Base-by-base conservation (phyloP, 179 eudicot species). In the Heliamphora pulchella region DNA sequence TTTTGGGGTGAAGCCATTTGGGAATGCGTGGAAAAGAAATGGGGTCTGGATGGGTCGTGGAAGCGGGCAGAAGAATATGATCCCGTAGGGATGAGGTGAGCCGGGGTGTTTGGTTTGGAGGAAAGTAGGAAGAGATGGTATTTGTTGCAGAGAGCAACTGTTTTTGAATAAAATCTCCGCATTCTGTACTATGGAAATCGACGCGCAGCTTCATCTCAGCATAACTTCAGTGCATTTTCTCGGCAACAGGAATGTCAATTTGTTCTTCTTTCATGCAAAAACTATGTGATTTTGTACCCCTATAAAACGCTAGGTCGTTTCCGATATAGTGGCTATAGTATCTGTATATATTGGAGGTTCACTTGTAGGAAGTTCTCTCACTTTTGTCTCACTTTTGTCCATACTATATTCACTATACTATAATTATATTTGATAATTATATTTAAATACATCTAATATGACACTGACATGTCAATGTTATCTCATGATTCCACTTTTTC, bases 141-240 rank as follows among this genome's bases (percentile, higher is more conserved):
- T 31, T 71, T 71, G 76, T 48, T 62, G 78, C 64, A 51, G 53
- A 80, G 78, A 41, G 67, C 41, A 22, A 22, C 63, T 2, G 81
- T 51, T 67, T 74, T 81, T 59, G 79, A 72, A 55, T 76, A 48
- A 15, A 78, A 66, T 62, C 80, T 41, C 10, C 61, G 81, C 84
- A 84, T 84, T 61, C 20, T 76, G n/a, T n/a, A 2, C 15, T 58
- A 31, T 7, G 77, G 75, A 50, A 22, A 48, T 46, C 65, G 1
- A 10, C 14, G 14, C 5, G 43, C 43, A 1, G 46, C 10, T 44
- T 71, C 57, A 71, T 44, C 7, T 31, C 62, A 50, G 47, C 50
- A 18, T 0, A n/a, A 47, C 0, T 59, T 59, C 57, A 1, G 31
- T 51, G 76, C 44, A 47, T 71, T 71, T 72, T 53, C 48, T 39